Conservation (phyloP, 139 green algal genomes). For the Asterochloris erici region DNA sequence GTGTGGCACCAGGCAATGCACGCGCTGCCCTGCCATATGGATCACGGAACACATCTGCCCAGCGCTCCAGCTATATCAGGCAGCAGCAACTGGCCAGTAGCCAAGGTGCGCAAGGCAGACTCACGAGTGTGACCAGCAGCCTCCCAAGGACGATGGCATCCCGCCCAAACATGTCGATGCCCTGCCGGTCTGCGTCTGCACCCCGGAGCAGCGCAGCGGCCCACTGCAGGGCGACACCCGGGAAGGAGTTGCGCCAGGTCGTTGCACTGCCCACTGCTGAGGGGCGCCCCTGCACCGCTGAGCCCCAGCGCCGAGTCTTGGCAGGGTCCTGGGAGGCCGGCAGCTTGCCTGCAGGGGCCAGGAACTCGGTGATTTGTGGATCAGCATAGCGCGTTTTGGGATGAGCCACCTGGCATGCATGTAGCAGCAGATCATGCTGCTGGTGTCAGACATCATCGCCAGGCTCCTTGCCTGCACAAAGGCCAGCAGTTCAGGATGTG, state of each 20-base stretch:
- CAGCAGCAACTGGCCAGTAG: neutral
- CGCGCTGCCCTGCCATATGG: neutral
- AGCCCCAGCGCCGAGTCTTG: slow-evolving; percentile 6
- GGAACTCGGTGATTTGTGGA: too few relatives aligned
- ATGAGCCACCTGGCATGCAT: too few relatives aligned
- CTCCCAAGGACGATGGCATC: slow-evolving; percentile 72
- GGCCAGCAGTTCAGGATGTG: too few relatives aligned
- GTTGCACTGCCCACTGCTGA: slow-evolving; percentile 3
- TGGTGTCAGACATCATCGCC: too few relatives aligned
- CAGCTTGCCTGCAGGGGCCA: too few relatives aligned
- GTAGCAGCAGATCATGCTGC: too few relatives aligned
- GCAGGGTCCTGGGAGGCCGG: neutral
- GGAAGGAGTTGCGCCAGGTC: slow-evolving; percentile 38
- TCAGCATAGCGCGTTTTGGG: too few relatives aligned
- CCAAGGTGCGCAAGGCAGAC: neutral
- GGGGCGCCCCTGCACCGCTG: neutral
- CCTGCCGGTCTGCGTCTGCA: slow-evolving; percentile 49
- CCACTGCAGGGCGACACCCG: slow-evolving; percentile 61
- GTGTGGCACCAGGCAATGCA: neutral
- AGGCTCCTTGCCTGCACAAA: too few relatives aligned
- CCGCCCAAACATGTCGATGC: slow-evolving; percentile 73
- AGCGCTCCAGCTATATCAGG: neutral
- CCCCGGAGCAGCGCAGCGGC: slow-evolving; percentile 49
- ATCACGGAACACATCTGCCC: neutral
- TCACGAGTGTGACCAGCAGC: slow-evolving; percentile 57